These are phyloP conservation scores for Friedmanniomyces simplex DNA, from an alignment of 495 filamentous ascomycete genomes.

Conservation along the genomic window DNA sequence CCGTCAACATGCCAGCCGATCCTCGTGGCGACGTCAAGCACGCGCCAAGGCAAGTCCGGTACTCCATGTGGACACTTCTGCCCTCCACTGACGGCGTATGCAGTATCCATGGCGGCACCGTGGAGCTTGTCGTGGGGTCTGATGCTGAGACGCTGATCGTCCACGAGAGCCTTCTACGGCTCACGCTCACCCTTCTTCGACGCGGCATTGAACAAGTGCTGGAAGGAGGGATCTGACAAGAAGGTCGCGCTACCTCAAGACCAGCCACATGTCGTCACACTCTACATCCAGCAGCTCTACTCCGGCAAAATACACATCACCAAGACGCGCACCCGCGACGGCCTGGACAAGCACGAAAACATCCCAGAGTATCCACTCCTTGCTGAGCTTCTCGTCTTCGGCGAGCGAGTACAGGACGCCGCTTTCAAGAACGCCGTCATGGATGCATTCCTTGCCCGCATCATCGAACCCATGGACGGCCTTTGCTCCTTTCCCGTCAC, in stretches of 20 bases:
- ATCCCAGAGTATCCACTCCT: not conserved
- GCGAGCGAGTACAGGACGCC: not conserved
- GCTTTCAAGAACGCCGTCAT: not conserved
- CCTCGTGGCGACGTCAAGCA: not conserved
- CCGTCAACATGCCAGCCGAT: not conserved
- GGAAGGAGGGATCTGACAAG: not conserved
- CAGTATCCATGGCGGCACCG: not conserved
- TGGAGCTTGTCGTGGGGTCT: not conserved
- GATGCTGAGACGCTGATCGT: not conserved
- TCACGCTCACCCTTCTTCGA: slow-evolving; percentile 1
- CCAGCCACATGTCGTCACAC: not conserved
- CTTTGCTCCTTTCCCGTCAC: not conserved
- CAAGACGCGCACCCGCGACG: no score
- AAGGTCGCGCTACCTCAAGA: not conserved
- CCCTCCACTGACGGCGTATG: not conserved
- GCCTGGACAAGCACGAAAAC: no score
- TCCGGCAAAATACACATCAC: not conserved
- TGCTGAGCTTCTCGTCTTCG: not conserved
- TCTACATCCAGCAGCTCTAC: slow-evolving; percentile 8
- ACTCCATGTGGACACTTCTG: no score
- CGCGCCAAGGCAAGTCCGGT: not conserved
- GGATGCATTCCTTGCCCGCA: not conserved
- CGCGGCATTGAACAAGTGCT: slow-evolving; percentile 1
- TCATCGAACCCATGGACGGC: not conserved
- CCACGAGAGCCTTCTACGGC: not conserved